Percentiles rank a stretch among this genome's conserved stretches.
Evolutionary conservation across 192 early-diverging fungal genomes (phyloP).

Genomic region (Entomortierella parvispora): DNA sequence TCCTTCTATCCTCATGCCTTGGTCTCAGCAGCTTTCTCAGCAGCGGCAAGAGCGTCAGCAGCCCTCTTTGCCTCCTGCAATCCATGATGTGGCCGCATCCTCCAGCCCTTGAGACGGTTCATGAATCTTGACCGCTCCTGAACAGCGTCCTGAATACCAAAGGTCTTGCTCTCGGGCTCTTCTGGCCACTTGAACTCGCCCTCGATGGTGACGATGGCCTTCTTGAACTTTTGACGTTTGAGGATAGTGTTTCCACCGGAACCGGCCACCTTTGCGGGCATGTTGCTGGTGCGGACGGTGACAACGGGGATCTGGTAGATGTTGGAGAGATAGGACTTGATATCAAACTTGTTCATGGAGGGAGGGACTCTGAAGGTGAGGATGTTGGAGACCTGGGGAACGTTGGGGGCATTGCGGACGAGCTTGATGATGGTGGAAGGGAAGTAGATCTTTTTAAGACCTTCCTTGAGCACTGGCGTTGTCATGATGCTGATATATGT

Average conservation of each 20-base stretch:
- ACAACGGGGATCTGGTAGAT: conserved; percentile 86
- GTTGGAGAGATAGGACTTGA: conserved; percentile 83
- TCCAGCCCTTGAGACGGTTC: conserved; percentile 66
- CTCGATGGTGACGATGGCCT: conserved; percentile 67
- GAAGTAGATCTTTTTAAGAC: conserved; percentile 79
- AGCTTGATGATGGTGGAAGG: conserved; percentile 89
- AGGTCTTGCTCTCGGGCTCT: conserved; percentile 48
- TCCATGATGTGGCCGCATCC: conserved; percentile 53
- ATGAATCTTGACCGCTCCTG: conserved; percentile 52
- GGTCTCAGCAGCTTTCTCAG: conserved; percentile 35
- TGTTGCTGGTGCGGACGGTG: conserved; percentile 92
- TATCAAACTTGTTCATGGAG: conserved; percentile 93
- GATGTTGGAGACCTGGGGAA: conserved; percentile 79
- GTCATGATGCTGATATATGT: conserved; percentile 2
- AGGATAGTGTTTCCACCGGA: conserved; percentile 39
- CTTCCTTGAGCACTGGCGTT: conserved; percentile 45
- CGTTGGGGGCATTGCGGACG: conserved; percentile 71
- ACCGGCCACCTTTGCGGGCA: conserved; percentile 68
- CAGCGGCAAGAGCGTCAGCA: conserved; percentile 24
- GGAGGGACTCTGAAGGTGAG: conserved; percentile 92
- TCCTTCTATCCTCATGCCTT: conserved; percentile 51
- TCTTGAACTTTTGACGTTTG: conserved; percentile 62
- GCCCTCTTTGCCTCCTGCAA: conserved; percentile 55
- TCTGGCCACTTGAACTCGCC: conserved; percentile 63
- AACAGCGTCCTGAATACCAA: conserved; percentile 56